A percentile compares a stretch with the other conserved stretches of the same genome.
Conservation (phyloP, 2,329 filamentous ascomycete species). For the Stenocarpella maydis region DNA sequence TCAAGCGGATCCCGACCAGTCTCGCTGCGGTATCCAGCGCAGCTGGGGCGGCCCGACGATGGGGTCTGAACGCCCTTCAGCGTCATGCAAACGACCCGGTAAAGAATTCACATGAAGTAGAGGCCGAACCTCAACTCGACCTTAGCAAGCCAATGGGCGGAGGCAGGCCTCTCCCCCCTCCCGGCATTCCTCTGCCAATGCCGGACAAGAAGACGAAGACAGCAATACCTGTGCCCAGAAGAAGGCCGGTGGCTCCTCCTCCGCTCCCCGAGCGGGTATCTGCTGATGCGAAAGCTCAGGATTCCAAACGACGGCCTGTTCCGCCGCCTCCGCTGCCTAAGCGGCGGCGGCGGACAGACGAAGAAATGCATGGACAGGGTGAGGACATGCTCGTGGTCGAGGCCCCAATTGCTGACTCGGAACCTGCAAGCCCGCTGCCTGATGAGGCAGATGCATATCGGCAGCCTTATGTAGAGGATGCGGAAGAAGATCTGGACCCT, state of each 20-base stretch:
- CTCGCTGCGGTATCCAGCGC: conserved; percentile 64
- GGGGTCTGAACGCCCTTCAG: conserved; percentile 66
- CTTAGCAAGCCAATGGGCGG: conserved; percentile 78
- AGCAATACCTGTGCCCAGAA: conserved; percentile 65
- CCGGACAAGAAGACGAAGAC: conserved; percentile 69
- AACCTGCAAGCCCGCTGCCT: conserved; percentile 59
- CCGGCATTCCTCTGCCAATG: conserved; percentile 78
- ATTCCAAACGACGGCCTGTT: conserved; percentile 42
- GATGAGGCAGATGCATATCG: conserved; percentile 45
- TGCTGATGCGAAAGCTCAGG: conserved; percentile 28
- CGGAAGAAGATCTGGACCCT: conserved; percentile 37
- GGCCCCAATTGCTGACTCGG: conserved; percentile 67
- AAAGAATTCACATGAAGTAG: conserved; percentile 39
- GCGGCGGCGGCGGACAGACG: conserved; percentile 50
- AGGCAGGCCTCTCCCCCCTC: conserved; percentile 82
- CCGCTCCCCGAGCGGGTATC: conserved; percentile 35
- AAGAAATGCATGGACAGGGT: conserved; percentile 44
- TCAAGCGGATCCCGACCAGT: conserved; percentile 54
- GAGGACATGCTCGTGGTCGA: conserved; percentile 70
- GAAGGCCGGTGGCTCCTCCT: conserved; percentile 67
- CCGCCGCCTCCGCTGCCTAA: conserved; percentile 60
- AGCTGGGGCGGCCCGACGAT: conserved; percentile 64
- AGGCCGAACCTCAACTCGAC: conserved; percentile 48
- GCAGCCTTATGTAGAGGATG: conserved; percentile 48
- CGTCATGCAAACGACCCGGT: conserved; percentile 53